Evolutionary conservation across 1,139 yeast genomes (phyloP), one percentile per base, ranked within the genome.

Genomic region (Suhomyces choctaworum): DNA sequence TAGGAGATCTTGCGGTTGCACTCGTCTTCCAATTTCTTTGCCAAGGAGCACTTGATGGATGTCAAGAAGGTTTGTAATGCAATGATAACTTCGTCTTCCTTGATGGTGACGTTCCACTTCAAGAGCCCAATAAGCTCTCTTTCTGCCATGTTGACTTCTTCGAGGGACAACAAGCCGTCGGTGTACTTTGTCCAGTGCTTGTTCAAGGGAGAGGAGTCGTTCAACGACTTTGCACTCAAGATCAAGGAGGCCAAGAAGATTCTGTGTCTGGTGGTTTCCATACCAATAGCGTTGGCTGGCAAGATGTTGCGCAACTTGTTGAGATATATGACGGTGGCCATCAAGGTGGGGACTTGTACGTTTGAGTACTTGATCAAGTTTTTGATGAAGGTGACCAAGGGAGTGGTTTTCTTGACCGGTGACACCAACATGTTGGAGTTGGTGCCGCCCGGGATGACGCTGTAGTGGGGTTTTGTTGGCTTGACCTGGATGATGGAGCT

Each of bases 101-200:
- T 66, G 39, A 92, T 79, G 29, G 75, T 67, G 36, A 90, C 66
- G 52, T 87, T 80, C 97, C 97, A 92, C 50, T 86, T 82, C 41
- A 92, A 73, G 47, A 88, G 78, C 32, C 76, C 78, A 36, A 90
- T 77, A 47, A 92, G 70, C 62, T 92, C 97, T 48, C 89, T 73
- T 64, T 92, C 98, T 54, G 95, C 87, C 56, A 89, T 79, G 62
- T 92, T 92, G 40, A 92, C 90, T 54, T 92, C 97, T 19, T 73
- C 73, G 32, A 85, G 66, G 16, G 80, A 59, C 47, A 92, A 74
- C 39, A 92, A 68, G 1, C 96, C 96, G 57, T 82, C 80, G 10
- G 97, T 88, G 66, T 89, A 90, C 42, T 78, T 74, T 11, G 95
- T 83, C 98, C 98, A 92, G 67, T 90, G 96, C 64, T 84, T 89